Evolutionary conservation across 257 asterid genomes (phyloP).

Genomic region (Solanum bulbocastanum): DNA sequence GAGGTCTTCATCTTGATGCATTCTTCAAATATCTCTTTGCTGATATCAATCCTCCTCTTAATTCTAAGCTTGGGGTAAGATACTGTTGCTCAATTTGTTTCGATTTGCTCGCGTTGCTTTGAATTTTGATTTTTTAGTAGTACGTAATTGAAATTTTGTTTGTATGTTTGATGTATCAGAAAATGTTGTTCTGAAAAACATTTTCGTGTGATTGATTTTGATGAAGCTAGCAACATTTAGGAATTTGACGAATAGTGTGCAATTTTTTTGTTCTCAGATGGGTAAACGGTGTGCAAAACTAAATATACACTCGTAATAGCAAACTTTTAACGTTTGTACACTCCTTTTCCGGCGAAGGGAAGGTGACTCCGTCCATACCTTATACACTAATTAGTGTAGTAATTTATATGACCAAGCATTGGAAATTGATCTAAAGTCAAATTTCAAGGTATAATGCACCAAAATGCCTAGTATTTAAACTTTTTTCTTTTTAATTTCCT

Average conservation of each 20-base stretch:
- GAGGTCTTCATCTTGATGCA: constrained; percentile 31
- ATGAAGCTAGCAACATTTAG: neutral
- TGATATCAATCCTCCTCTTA: constrained; percentile 47
- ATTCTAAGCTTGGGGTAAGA: constrained; percentile 42
- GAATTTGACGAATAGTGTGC: neutral
- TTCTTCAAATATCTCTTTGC: constrained; percentile 50
- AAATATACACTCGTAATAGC: neutral
- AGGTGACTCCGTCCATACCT: neutral
- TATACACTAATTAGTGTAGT: neutral
- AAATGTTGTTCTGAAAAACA: neutral
- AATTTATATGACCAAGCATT: neutral
- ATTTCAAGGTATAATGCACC: neutral
- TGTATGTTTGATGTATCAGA: neutral
- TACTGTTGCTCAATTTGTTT: neutral
- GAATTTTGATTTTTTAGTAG: too few relatives aligned
- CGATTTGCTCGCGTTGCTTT: neutral
- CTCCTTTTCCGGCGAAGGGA: neutral
- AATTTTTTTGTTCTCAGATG: neutral
- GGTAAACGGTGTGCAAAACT: neutral
- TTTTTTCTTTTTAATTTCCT: neutral
- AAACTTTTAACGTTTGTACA: neutral
- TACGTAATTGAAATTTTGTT: neutral
- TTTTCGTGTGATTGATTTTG: neutral
- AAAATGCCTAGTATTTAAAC: neutral
- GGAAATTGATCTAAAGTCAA: neutral